Base-by-base conservation (phyloP, 83 land plant species). In the Picea mariana region DNA sequence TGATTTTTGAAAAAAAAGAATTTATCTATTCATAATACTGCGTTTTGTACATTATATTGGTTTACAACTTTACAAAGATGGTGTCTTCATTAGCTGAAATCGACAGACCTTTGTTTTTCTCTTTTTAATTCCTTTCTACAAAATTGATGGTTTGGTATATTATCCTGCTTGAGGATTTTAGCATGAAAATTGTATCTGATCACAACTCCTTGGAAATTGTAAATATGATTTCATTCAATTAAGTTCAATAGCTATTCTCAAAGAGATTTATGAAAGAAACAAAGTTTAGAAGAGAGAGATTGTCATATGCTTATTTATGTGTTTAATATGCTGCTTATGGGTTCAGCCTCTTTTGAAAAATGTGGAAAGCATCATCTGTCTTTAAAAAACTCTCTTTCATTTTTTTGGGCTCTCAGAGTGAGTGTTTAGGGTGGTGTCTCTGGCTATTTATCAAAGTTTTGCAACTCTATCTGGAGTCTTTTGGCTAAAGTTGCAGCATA, bases 281-380 rank as follows among this genome's bases (percentile, higher is more conserved):
- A 16, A 27, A 34, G 47, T 23, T 31, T 52, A 27, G 60, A 55
- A 52, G 58, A 11, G 58, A 52, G 58, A 52, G 58, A 11, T 9
- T 11, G 13, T 11, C 0, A 52, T 49, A 49, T 52, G 13, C 58
- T 52, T 52, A 52, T 52, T 52, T 52, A 11, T 52, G 58, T 17
- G 24, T 79, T 55, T 60, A 6, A 24, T 79, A 52, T 58, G 26
- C 7, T 79, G 44, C 9, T 6, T 34, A 20, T 62, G 64, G 26
- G 24, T 79, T 15, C 75, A 55, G 62, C 65, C 23, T 66, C 31
- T 66, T 66, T 66, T 66, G 68, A 66, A 66, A 27, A 66, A 66
- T 66, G 13, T 24, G 24, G 5, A 23, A 66, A 34, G 24, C 15
- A 9, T 9, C 68, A 66, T 52, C 15, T 52, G 58, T 52, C 13